Conservation (phyloP, 2,329 filamentous ascomycete species). For the Clonostachys byssicola region DNA sequence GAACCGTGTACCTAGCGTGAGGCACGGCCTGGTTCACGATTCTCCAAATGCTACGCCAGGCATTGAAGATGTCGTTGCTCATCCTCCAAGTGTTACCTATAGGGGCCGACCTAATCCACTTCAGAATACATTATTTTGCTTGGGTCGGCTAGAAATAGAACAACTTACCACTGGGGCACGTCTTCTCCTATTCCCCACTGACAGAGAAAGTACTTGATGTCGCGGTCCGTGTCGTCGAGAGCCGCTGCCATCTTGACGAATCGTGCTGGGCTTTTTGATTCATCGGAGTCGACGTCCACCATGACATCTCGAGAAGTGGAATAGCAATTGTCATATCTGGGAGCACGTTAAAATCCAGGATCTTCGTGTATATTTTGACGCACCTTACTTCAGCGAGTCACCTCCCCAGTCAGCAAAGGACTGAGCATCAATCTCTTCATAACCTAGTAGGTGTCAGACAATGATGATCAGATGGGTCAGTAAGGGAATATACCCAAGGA, state of each 20-base stretch:
- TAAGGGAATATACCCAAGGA: constrained; percentile 27
- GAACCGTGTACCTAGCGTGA: constrained; percentile 33
- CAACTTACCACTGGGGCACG: constrained; percentile 33
- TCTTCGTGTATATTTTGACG: background rate
- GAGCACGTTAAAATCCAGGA: constrained; percentile 18
- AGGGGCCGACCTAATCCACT: constrained; percentile 23
- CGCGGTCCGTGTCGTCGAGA: constrained; percentile 28
- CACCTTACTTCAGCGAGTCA: constrained; percentile 44
- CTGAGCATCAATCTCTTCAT: constrained; percentile 33
- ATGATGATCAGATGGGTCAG: background rate
- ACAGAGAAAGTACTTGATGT: constrained; percentile 44
- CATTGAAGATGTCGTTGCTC: constrained; percentile 48
- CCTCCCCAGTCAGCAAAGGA: constrained; percentile 37
- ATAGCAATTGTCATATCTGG: constrained; percentile 37
- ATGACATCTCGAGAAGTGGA: constrained; percentile 32
- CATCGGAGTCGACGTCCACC: constrained; percentile 32
- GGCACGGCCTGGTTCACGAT: constrained; percentile 47
- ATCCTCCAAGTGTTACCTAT: constrained; percentile 45
- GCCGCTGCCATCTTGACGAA: constrained; percentile 41
- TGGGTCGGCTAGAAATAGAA: background rate
- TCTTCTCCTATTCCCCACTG: constrained; percentile 48
- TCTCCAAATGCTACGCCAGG: constrained; percentile 45
- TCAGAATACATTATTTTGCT: background rate
- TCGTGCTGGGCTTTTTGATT: constrained; percentile 29
- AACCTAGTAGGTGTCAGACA: constrained; percentile 15